phyloP scores from a whole-genome alignment of 2,329 filamentous ascomycete species.

The Paracoccidioides brasiliensis region DNA sequence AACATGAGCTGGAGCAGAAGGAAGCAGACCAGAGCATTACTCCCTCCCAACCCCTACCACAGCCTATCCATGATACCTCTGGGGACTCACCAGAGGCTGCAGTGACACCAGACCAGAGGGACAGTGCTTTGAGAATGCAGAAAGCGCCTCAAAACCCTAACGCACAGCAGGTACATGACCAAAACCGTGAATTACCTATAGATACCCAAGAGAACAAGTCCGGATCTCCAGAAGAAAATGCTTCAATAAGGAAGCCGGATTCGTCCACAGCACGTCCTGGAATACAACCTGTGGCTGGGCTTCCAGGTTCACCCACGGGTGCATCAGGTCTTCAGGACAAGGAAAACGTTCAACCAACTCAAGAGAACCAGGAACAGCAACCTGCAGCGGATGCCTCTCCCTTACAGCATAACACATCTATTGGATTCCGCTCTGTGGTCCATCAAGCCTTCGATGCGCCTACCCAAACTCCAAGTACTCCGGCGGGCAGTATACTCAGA shows the following conservation, averaged over 20 bases:
- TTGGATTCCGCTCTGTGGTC: conserved; percentile 47
- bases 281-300: conserved; percentile 10
- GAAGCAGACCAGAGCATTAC: conserved; percentile 32
- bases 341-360: neutral
- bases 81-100: neutral
- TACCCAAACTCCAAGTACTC: conserved; percentile 39
- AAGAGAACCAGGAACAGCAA: conserved; percentile 9
- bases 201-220: neutral
- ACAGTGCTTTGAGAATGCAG: neutral
- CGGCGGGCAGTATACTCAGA: conserved; percentile 41
- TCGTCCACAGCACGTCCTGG: neutral
- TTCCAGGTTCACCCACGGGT: conserved; percentile 23
- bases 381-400: conserved; percentile 15
- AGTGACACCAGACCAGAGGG: neutral
- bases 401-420: conserved; percentile 41
- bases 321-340: neutral
- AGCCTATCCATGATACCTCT: neutral
- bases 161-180: neutral
- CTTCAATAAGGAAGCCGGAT: neutral
- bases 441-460: conserved; percentile 51
- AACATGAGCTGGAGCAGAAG: conserved; percentile 27
- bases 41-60: neutral
- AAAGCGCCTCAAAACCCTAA: neutral
- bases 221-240: neutral
- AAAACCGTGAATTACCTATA: neutral